Evolutionary conservation across 2,329 filamentous ascomycete species (phyloP).

Genomic region (Fusarium heterosporum): DNA sequence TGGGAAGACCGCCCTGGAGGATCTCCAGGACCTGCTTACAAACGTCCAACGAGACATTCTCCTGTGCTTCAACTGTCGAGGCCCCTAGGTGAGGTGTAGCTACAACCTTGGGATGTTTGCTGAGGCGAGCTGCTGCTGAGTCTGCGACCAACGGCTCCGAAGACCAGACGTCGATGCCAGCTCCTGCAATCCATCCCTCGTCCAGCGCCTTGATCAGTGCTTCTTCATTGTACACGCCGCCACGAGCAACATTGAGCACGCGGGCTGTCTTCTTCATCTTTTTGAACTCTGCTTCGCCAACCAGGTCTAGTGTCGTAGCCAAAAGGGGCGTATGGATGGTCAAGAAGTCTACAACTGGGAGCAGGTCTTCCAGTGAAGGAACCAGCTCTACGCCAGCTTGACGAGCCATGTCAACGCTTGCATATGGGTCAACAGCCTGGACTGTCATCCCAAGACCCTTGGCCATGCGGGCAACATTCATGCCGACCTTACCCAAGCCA

Average conservation of each 20-base stretch:
- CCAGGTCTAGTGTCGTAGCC: conserved; percentile 79
- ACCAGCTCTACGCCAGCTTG: conserved; percentile 74
- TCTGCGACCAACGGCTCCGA: conserved; percentile 71
- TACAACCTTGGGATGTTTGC: conserved; percentile 77
- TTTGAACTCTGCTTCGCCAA: conserved; percentile 73
- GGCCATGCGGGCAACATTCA: conserved; percentile 83
- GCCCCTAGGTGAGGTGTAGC: conserved; percentile 85
- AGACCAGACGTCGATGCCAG: conserved; percentile 84
- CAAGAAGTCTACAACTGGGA: conserved; percentile 78
- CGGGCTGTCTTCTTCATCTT: conserved; percentile 80
- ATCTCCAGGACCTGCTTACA: conserved; percentile 83
- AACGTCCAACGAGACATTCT: conserved; percentile 85
- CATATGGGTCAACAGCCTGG: conserved; percentile 81
- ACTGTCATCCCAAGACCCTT: conserved; percentile 82
- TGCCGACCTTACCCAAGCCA: conserved; percentile 84
- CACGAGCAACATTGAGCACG: conserved; percentile 82
- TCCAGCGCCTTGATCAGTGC: conserved; percentile 78
- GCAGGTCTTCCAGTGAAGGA: conserved; percentile 66
- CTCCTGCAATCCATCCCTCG: conserved; percentile 77
- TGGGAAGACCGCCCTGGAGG: conserved; percentile 77
- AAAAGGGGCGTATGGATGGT: conserved; percentile 86
- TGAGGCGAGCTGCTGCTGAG: conserved; percentile 71
- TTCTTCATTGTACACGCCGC: conserved; percentile 82
- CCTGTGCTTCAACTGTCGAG: conserved; percentile 83
- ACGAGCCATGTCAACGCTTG: conserved; percentile 76